These are phyloP conservation scores for Monosporascus sp. DNA, from an alignment of 2,329 filamentous ascomycete genomes.

Conservation along the genomic window DNA sequence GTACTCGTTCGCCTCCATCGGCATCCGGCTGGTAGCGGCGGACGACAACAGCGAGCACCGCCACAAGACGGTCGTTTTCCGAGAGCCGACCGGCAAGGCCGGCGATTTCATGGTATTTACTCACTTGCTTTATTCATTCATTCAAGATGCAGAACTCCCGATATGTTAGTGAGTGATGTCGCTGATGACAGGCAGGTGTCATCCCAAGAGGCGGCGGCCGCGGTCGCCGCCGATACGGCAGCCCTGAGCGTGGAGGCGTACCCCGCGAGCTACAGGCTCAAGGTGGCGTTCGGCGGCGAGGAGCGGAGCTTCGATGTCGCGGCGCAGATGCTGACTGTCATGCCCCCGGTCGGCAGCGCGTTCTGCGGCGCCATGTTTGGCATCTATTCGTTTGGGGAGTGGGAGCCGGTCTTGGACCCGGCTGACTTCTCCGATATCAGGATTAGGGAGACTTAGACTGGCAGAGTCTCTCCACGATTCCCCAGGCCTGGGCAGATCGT, in stretches of 20 bases:
- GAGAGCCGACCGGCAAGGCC: constrained; percentile 16
- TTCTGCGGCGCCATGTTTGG: constrained; percentile 29
- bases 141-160: neutral
- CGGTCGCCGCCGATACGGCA: neutral
- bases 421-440: constrained; percentile 24
- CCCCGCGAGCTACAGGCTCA: constrained; percentile 15
- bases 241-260: constrained; percentile 12
- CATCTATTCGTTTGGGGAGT: constrained; percentile 23
- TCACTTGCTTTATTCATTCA: neutral
- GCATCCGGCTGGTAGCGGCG: constrained; percentile 18
- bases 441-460: constrained; percentile 1
- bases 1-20: constrained; percentile 30
- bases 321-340: constrained; percentile 18
- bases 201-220: neutral
- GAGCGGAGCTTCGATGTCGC: constrained; percentile 3
- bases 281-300: constrained; percentile 3
- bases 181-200: neutral
- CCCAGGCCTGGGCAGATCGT: neutral
- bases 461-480: neutral
- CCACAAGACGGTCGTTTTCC: constrained; percentile 10
- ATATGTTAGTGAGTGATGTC: neutral
- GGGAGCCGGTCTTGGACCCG: constrained; percentile 26
- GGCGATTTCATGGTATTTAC: constrained; percentile 14
- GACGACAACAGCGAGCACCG: constrained; percentile 1
- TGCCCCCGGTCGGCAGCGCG: constrained; percentile 24